Conservation (phyloP, 1,284 basidiomycete genomes). For the Tranzscheliella williamsii region DNA sequence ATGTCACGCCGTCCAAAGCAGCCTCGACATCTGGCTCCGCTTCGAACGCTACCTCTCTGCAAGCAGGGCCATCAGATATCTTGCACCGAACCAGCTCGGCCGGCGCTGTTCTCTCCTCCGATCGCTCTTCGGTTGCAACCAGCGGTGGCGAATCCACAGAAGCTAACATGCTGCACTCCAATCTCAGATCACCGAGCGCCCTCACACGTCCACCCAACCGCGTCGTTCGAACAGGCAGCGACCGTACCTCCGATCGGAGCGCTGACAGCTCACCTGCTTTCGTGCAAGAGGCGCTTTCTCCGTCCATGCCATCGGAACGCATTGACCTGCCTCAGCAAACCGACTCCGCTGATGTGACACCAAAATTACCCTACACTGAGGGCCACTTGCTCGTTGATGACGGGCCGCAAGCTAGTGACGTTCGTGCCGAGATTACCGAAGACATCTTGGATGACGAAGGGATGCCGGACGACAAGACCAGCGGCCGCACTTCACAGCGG, state of each 20-base stretch:
- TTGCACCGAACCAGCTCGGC: constrained; percentile 33
- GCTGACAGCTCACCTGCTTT: constrained; percentile 14
- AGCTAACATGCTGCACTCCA: too few relatives aligned
- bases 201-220: constrained; percentile 23
- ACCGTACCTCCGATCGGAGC: constrained; percentile 7
- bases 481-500: constrained; percentile 18
- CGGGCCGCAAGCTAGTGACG: neutral
- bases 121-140: constrained; percentile 1
- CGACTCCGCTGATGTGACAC: too few relatives aligned
- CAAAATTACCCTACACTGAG: constrained; percentile 15
- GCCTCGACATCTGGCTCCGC: too few relatives aligned
- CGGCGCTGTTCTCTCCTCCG: constrained; percentile 6
- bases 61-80: constrained; percentile 7
- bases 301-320: too few relatives aligned
- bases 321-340: too few relatives aligned
- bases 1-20: constrained; percentile 1
- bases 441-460: neutral
- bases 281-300: constrained; percentile 6
- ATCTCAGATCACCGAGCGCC: too few relatives aligned
- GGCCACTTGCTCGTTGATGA: constrained; percentile 33
- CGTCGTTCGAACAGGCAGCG: constrained; percentile 12
- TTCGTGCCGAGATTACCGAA: neutral
- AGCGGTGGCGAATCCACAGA: too few relatives aligned
- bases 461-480: constrained; percentile 1
- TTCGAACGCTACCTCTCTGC: too few relatives aligned